Base-by-base conservation (phyloP, 1,284 basidiomycete species). In the Violaceomyces palustris region DNA sequence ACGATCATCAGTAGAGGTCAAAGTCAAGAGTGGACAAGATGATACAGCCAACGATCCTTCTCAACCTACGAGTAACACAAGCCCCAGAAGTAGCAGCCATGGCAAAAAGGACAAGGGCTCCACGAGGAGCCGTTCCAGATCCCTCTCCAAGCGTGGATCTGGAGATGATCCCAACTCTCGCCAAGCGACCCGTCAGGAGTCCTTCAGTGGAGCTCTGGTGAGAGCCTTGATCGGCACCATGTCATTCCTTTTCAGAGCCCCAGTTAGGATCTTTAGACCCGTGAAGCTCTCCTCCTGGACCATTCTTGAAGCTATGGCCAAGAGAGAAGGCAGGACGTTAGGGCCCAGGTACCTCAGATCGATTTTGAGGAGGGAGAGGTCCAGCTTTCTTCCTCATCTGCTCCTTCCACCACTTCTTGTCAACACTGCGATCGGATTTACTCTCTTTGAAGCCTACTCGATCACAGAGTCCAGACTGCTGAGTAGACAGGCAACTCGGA, bases 371-470 rank as follows among this genome's bases (percentile, higher is more conserved):
- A 39, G 74, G 37, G 70, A 74, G 42, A 51, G 69, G 45, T 42
- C 39, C 12, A 46, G 48, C 39, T 48, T 61, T 11, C 27, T 67
- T 10, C 57, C 60, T 8, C 59, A 61, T 22, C 47, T 67, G 14
- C 45, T 75, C 10, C 43, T 70, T 0, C 74, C 74, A 1, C 74
- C 74, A 1, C 41, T 75, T 4, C 42, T 73, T 11, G 64, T 72
- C 44, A 75, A 75, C 39, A 64, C 73, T 0, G 41, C 61, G 8
- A 71, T 75, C 36, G 74, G 74, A 1, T 67, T 75, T 34, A 69
- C 68, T 2, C 64, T 75, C 3, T 75, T 75, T 41, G 64, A 69
- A 30, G 56, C 63, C 12, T 75, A 75, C 45, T 56, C 53, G 10
- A 45, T 65, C 24, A 65, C 64, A 14, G 67, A 72, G 45, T 35